These are phyloP conservation scores for Excoecaria agallocha DNA, from an alignment of 345 rosid genomes.

Conservation along the genomic window DNA sequence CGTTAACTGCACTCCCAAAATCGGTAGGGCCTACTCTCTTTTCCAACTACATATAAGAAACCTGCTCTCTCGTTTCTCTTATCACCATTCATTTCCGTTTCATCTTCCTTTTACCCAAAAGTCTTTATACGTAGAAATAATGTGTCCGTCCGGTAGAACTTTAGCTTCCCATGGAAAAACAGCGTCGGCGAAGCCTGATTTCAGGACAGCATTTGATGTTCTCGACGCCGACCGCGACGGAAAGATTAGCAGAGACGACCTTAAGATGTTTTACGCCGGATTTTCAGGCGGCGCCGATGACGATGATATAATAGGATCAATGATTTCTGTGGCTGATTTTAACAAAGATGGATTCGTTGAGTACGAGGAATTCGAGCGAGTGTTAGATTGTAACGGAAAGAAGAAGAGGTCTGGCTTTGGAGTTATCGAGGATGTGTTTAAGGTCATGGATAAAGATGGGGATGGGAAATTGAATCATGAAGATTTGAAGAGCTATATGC, in stretches of 20 bases:
- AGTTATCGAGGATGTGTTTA: conserved; percentile 52
- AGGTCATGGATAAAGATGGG: conserved; percentile 79
- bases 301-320: conserved; percentile 52
- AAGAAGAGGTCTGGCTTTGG: not conserved
- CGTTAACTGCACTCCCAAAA: not conserved
- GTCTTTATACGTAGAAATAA: not conserved
- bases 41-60: not conserved
- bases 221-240: conserved; percentile 91
- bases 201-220: conserved; percentile 67
- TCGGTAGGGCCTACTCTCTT: not conserved
- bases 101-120: too few relatives aligned
- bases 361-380: conserved; percentile 75
- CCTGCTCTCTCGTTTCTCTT: not conserved
- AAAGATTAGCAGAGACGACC: conserved; percentile 75
- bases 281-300: conserved; percentile 19
- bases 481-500: conserved; percentile 70
- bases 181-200: conserved; percentile 23
- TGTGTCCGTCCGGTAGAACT: conserved; percentile 30
- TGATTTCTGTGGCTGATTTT: conserved; percentile 76
- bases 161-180: not conserved
- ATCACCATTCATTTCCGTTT: not conserved
- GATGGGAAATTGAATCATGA: conserved; percentile 65
- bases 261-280: conserved; percentile 56
- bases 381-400: conserved; percentile 1
- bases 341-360: conserved; percentile 79